Base-by-base conservation (phyloP, 768 basidiomycete genomes). In the Suillus subalutaceus region DNA sequence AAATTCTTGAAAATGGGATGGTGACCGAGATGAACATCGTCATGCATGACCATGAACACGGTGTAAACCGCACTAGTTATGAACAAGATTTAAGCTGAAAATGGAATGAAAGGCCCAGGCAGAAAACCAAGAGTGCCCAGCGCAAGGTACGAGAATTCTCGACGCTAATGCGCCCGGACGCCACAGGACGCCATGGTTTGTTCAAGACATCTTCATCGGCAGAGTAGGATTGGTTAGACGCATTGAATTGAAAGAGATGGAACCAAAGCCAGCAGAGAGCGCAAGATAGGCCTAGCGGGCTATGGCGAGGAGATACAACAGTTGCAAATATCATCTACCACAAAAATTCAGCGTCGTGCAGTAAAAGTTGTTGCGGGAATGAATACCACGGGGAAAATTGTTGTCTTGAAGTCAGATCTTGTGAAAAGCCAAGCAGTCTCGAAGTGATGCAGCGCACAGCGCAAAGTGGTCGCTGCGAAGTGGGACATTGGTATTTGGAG, bases 341-440 rank as follows among this genome's bases (percentile, higher is more conserved):
- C 13, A 9, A 16, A 43, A 48, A 23, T 12, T 52, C 50, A 52
- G 26, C 7, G 6, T 15, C 50, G 3, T 15, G 23, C 23, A 15
- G 13, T 26, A 26, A 26, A 26, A 26, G 23, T 15, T 52, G 26
- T 52, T 26, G 6, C 6, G 3, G 2, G 15, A 23, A 30, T 20
- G 66, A 69, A 64, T 66, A 80, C 80, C 26, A 78, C 70, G 0
- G 80, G 79, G 63, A 81, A 65, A 20, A 80, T 65, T 16, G 73
- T 73, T 10, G 79, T 76, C 64, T 78, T 77, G 66, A 64, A 75
- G 65, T 81, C 79, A 6, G 80, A 72, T 20, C 66, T 67, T 8
- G 77, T 80, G 66, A 80, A 80, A 58, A 80, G 74, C 67, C 70
- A 78, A 10, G 72, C 52, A 6, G 77, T 79, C 48, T 74, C 57